Conservation (phyloP, 257 asterid species). For the Galeopsis tetrahit region DNA sequence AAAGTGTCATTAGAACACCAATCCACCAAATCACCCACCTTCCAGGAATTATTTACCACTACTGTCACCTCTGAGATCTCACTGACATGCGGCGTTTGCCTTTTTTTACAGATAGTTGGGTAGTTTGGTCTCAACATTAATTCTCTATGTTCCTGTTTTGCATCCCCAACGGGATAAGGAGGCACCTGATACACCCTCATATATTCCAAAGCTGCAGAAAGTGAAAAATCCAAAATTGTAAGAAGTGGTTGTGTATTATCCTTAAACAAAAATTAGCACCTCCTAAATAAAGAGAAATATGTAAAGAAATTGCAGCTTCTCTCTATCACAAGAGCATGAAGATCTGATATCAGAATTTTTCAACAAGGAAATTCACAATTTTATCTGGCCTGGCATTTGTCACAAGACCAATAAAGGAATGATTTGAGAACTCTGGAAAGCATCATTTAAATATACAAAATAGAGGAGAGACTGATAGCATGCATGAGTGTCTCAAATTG, state of each 20-base stretch:
- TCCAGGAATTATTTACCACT: conserved; percentile 56
- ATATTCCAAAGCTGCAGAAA: conserved; percentile 54
- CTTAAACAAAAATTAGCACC: conserved; percentile 3
- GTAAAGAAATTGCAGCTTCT: conserved; percentile 3
- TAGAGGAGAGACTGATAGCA: neutral
- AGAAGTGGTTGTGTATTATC: neutral
- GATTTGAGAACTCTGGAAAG: neutral
- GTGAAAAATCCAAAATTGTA: conserved; percentile 19
- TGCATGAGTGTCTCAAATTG: too few species aligned
- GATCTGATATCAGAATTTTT: neutral
- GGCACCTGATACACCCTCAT: conserved; percentile 48
- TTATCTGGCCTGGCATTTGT: conserved; percentile 1
- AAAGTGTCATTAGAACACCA: conserved; percentile 52
- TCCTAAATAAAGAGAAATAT: neutral
- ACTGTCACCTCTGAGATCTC: conserved; percentile 53
- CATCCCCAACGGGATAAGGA: conserved; percentile 30
- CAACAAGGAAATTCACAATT: neutral
- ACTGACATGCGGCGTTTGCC: conserved; percentile 38
- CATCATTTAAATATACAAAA: neutral
- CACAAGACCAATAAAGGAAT: conserved; percentile 1
- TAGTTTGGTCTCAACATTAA: conserved; percentile 71
- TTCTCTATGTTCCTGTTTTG: conserved; percentile 30
- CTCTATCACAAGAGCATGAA: neutral
- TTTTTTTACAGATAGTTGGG: conserved; percentile 52
- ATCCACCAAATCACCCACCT: conserved; percentile 83